Evolutionary conservation across 805 yeast genomes (phyloP), one percentile per base, ranked within the genome.

Genomic region (Lipomyces chichibuensis): DNA sequence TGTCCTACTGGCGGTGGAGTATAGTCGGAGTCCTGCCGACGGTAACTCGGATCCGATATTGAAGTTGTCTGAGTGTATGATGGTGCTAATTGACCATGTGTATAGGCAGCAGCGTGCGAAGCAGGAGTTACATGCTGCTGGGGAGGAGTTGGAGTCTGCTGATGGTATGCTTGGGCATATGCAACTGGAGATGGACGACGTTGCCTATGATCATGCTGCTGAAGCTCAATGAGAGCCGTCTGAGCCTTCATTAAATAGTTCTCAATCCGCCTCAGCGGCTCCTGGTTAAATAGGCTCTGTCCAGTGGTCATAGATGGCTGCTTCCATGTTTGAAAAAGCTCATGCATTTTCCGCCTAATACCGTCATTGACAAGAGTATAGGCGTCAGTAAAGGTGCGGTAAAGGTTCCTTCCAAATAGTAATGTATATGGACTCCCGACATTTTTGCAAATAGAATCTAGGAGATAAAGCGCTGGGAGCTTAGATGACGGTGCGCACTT

Each of bases 381-480:
- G 2, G 92, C 88, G 69, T 86, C 87, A 32, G 90, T 87, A 78
- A 89, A 94, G 2, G 90, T 80, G 71, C 84, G 85, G 79, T 84
- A 89, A 58, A 92, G 79, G 69, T 88, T 87, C 70, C 86, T 82
- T 62, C 93, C 88, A 76, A 95, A 87, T 61, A 90, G 77, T 6
- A 87, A 82, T n/a, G 92, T 90, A 77, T 94, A 95, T 1, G 98
- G 98, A 68, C 88, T 84, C 8, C 98, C 97, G 39, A 91, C 88
- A 74, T 88, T 91, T 77, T 95, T 95, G 79, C 94, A 90, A 59
- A 95, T 90, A 20, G 98, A 92, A 77, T 95, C 98, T 64, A 95
- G 79, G 57, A 94, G 82, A 75, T 94, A 95, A 67, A 95, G 82
- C 3, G 95, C 87, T 73, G 85, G 95, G 59, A 95, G 82, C 78